These are phyloP conservation scores for Penicillium sp. DNA, from an alignment of 2,329 filamentous ascomycete species.

Conservation along the genomic window DNA sequence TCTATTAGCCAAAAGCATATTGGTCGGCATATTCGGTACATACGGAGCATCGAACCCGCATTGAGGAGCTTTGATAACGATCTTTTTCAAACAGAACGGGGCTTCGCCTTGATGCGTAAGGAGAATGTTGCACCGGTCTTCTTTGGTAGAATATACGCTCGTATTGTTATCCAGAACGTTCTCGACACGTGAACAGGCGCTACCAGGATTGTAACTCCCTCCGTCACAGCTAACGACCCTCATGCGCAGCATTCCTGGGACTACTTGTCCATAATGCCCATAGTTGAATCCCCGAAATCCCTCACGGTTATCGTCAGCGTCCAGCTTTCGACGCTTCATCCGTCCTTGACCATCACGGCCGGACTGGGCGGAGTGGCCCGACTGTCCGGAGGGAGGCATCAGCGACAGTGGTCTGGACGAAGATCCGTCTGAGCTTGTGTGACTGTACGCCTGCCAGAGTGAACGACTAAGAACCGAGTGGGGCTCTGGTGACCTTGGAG, in stretches of 20 bases:
- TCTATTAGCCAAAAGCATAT: conserved; percentile 11
- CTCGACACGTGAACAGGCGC: conserved; percentile 61
- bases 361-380: conserved; percentile 18
- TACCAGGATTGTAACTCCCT: conserved; percentile 58
- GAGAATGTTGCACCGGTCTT: conserved; percentile 81
- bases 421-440: conserved; percentile 22
- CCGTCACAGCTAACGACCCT: conserved; percentile 88
- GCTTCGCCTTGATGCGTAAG: conserved; percentile 75
- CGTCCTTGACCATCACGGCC: conserved; percentile 44
- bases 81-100: conserved; percentile 76
- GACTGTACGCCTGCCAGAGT: conserved; percentile 18
- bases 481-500: conserved; percentile 11
- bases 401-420: conserved; percentile 21
- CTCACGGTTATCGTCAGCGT: conserved; percentile 55
- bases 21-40: conserved; percentile 38
- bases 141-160: conserved; percentile 86
- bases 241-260: conserved; percentile 76
- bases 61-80: conserved; percentile 82
- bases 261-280: conserved; percentile 81
- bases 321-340: conserved; percentile 67
- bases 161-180: conserved; percentile 80
- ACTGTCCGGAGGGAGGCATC: conserved; percentile 27
- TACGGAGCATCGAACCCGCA: conserved; percentile 82
- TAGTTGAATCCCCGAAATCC: conserved; percentile 64
- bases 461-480: background rate